Evolutionary conservation across 2,329 filamentous ascomycete species (phyloP).

Genomic region (Onygenales sp.): DNA sequence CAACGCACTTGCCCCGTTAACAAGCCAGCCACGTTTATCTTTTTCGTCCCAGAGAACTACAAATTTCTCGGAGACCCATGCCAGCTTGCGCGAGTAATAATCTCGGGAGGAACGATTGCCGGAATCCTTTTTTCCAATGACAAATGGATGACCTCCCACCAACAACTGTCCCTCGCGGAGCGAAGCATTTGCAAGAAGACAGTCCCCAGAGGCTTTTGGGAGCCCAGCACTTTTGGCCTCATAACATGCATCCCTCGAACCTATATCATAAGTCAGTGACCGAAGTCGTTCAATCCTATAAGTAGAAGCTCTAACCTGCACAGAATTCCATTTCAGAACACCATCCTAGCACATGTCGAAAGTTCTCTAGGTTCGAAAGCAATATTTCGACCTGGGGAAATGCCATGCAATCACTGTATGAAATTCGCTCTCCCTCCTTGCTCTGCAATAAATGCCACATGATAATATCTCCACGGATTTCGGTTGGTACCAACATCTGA

Average conservation of each 20-base stretch:
- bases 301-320: not conserved
- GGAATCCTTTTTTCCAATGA: not conserved
- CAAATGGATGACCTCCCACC: not conserved
- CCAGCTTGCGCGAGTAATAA: not conserved
- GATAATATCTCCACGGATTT: not conserved
- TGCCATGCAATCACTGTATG: not conserved
- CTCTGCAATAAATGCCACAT: not conserved
- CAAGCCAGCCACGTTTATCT: not conserved
- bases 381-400: not conserved
- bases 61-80: not conserved
- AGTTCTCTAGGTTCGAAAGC: not conserved
- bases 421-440: not conserved
- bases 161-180: no score
- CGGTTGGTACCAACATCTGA: not conserved
- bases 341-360: not conserved
- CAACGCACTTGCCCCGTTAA: not conserved
- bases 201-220: no score
- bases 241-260: not conserved
- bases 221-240: no score
- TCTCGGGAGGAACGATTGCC: not conserved
- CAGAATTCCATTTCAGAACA: not conserved
- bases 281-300: not conserved
- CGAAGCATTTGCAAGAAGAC: no score
- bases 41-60: not conserved
- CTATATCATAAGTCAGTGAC: not conserved